Evolutionary conservation across 768 basidiomycete species (phyloP), one percentile per base, ranked within the genome.

Genomic region (Mycena maculata): DNA sequence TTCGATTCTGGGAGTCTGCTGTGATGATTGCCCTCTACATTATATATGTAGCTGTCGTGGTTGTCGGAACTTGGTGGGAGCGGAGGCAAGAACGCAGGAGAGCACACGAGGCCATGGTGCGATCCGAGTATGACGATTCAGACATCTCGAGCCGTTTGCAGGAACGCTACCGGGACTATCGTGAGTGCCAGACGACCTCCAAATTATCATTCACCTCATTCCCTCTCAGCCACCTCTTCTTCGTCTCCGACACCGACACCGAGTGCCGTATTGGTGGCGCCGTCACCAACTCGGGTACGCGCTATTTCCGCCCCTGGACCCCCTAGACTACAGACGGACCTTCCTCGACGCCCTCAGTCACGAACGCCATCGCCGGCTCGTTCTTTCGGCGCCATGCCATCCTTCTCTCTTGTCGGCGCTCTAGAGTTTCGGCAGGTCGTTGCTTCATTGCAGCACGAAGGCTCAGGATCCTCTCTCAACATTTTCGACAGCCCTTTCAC

Each of bases 361-460:
- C 84, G 82, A 27, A 82, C 87, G 9, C 82, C 87, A 15, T 87
- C 91, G 2, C 86, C 88, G 8, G 74, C 83, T 9, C 79, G 76
- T 27, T 76, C 71, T 69, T 49, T 77, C 82, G 39, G 76, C 78
- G 12, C 86, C 66, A 86, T 94, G 78, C 92, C 92, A 3, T 93
- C 92, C 0, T 95, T 95, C 73, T 98, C 97, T 3, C 86, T 99
- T 2, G 87, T 99, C 6, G 95, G 97, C 11, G 98, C 98, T 0
- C 87, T 99, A 47, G 98, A 99, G 78, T 99, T 99, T 79, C 87
- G 96, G 20, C 91, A 96, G 65, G 92, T 98, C 25, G 92, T 99
- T 23, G 85, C 92, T 13, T 90, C 92, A 0, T 83, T 99, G 25
- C 88, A 89, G 68, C 84, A 84, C 53, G 89, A 96, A 72, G 90